These are phyloP conservation scores for Neolentinus lepideus DNA, from an alignment of 1,284 basidiomycete species.

Conservation along the genomic window DNA sequence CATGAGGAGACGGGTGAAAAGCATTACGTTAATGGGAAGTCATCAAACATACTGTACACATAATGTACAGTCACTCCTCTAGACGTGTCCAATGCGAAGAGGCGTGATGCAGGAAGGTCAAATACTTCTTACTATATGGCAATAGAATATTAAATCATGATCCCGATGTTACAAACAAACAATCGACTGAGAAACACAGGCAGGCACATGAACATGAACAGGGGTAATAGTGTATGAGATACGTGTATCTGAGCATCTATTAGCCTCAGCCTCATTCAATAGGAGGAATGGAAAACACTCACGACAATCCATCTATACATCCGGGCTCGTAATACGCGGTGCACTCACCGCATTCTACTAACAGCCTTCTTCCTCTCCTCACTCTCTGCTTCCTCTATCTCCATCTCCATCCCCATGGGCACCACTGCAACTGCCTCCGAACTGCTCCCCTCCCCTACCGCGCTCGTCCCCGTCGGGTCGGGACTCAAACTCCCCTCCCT, in stretches of 20 bases:
- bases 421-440: background rate
- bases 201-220: background rate
- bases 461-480: background rate
- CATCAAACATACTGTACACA: background rate
- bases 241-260: too few relatives aligned
- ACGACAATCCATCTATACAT: background rate
- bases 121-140: background rate
- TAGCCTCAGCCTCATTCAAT: too few relatives aligned
- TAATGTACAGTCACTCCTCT: background rate
- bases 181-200: background rate
- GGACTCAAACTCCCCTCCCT: background rate
- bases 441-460: background rate
- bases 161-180: background rate
- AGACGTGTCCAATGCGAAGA: background rate
- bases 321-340: background rate
- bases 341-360: background rate
- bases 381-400: background rate
- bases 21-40: background rate
- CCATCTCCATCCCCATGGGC: background rate
- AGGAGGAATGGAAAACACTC: too few relatives aligned
- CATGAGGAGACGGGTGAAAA: too few relatives aligned
- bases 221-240: background rate
- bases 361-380: background rate
- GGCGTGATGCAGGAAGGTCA: too few relatives aligned
- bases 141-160: background rate